Evolutionary conservation across 192 early-diverging fungal genomes (phyloP).

Genomic region (Coemansia sp.): DNA sequence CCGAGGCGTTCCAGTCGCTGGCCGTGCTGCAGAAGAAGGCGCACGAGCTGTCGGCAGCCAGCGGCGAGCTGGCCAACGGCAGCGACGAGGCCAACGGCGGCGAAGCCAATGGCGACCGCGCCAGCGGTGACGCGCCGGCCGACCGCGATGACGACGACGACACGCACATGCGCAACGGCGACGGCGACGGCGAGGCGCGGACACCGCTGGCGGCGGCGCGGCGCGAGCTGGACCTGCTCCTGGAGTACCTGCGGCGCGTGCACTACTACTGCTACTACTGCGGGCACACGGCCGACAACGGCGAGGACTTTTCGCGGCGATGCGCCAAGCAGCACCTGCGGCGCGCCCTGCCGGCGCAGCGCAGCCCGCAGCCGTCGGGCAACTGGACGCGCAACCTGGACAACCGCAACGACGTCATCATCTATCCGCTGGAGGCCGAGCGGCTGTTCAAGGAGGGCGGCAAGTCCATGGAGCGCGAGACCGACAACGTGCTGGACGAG

Average conservation of each 20-base stretch:
- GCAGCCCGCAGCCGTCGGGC: slow-evolving; percentile 37
- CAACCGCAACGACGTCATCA: slow-evolving; percentile 53
- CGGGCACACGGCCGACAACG: slow-evolving; percentile 71
- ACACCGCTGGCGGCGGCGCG: slow-evolving; percentile 16
- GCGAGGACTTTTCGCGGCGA: slow-evolving; percentile 82
- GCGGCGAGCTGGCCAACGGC: slow-evolving; percentile 14
- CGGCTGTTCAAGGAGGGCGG: slow-evolving; percentile 53
- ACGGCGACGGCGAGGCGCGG: slow-evolving; percentile 9
- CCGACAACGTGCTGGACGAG: slow-evolving; percentile 34
- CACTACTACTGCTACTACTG: slow-evolving; percentile 97
- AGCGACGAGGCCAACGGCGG: slow-evolving; percentile 30
- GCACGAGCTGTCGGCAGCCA: slow-evolving; percentile 21
- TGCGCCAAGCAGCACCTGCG: slow-evolving; percentile 62
- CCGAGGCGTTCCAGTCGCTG: slow-evolving; percentile 33
- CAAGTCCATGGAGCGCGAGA: slow-evolving; percentile 50
- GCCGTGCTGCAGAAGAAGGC: slow-evolving; percentile 30
- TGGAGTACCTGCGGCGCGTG: slow-evolving; percentile 83
- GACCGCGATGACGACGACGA: slow-evolving; percentile 15
- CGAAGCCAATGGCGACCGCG: background rate
- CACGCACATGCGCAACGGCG: slow-evolving; percentile 16
- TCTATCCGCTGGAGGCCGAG: slow-evolving; percentile 48
- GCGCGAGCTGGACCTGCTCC: slow-evolving; percentile 68
- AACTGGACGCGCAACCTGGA: slow-evolving; percentile 47
- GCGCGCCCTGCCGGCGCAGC: slow-evolving; percentile 23
- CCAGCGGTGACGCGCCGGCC: slow-evolving; percentile 1